Evolutionary conservation across 1,284 basidiomycete genomes (phyloP).

Genomic region (Rugosomyces carneus): DNA sequence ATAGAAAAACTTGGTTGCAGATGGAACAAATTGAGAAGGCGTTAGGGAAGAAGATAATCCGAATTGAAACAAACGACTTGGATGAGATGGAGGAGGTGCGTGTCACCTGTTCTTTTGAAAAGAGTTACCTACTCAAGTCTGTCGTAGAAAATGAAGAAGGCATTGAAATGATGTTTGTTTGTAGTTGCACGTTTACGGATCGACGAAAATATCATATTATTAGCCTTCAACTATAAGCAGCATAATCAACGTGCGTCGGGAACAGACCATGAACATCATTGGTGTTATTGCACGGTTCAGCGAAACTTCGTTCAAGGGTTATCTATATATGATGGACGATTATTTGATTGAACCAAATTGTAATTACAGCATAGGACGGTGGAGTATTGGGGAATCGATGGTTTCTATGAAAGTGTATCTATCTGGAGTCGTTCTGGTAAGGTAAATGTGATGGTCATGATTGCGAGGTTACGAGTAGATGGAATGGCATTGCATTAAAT

Average conservation of each 20-base stretch:
- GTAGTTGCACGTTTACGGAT: not conserved
- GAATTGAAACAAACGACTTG: conserved; percentile 79
- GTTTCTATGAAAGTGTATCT: not conserved
- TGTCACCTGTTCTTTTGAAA: conserved; percentile 9
- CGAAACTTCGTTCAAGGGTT: too few relatives aligned
- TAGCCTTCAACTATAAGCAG: too few relatives aligned
- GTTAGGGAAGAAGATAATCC: conserved; percentile 70
- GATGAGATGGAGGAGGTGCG: conserved; percentile 86
- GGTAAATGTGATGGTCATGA: not conserved
- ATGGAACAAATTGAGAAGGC: conserved; percentile 81
- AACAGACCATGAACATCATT: too few relatives aligned
- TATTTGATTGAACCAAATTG: too few relatives aligned
- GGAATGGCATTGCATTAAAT: not conserved
- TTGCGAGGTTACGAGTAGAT: too few relatives aligned
- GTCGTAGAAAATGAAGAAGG: conserved; percentile 68
- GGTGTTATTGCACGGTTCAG: too few relatives aligned
- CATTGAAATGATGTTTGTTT: conserved; percentile 45
- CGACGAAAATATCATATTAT: too few relatives aligned
- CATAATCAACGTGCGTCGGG: too few relatives aligned
- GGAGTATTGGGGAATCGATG: too few relatives aligned
- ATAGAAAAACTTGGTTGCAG: conserved; percentile 76
- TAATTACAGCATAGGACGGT: not conserved
- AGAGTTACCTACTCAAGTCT: not conserved
- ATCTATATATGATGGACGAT: too few relatives aligned
- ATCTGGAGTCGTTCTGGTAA: not conserved